Evolutionary conservation across 805 yeast species (phyloP), one percentile per base, ranked within the genome.

Genomic region (Debaryomyces prosopidis): DNA sequence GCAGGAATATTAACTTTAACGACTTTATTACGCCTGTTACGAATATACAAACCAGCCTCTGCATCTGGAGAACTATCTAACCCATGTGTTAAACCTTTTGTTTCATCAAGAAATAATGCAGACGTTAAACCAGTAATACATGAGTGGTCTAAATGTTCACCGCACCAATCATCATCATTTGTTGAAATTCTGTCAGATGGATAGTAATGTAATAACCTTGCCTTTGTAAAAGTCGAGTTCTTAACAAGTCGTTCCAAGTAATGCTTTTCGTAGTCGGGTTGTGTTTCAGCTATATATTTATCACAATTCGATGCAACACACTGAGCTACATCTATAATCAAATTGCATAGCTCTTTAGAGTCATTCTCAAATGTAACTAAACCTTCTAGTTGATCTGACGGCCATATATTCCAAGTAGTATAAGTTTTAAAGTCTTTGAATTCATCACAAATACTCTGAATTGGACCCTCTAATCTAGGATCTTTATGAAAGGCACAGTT

Each of bases 61-160:
- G 73, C 60, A 51, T 76, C 82, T 0, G 81, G 81, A 16, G 63
- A 58, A 10, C 36, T n/a, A 14, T 53, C 63, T 5, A 75, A 51
- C 7, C 50, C 60, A 43, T 47, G 43, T 30, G 47, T 43, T 7
- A 56, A 47, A 3, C 57, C 57, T n/a, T 49, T 43, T 1, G 61
- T 50, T 44, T 77, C 80, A 44, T 76, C 73, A 12, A 77, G 48
- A 47, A 69, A 79, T 52, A 78, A 57, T 10, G 84, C 84, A 17
- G 82, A 73, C 1, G 84, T 79, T 15, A 81, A 62, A 0, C 81
- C 85, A 0, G 86, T 81, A 17, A 81, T 60, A 54, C 85, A 79
- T 4, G 82, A 76, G 51, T 81, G 85, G 56, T 81, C 86, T 35
- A 72, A 51, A 54, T 81, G 86, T 51, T 79, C 82, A 0, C 84